phyloP scores from a whole-genome alignment of 192 early-diverging fungal genomes.

The Spizellomyces punctatus region DNA sequence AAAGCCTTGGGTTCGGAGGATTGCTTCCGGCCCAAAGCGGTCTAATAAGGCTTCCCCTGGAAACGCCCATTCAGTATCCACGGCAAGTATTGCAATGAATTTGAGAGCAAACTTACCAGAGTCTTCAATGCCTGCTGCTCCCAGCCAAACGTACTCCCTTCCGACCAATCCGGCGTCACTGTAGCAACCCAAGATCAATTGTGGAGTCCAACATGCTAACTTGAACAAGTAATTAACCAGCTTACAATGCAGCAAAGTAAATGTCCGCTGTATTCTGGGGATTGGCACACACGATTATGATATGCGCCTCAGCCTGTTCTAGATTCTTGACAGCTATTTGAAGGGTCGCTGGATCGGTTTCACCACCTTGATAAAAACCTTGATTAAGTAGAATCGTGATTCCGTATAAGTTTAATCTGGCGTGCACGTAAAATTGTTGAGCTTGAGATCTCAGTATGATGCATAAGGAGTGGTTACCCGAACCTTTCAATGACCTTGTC shows the following conservation, averaged over 20 bases:
- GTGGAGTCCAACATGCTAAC: not conserved
- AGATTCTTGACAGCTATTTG: not conserved
- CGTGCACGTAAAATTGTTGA: too few relatives aligned
- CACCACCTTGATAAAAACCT: not conserved
- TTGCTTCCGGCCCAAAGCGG: not conserved
- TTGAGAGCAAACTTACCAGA: not conserved
- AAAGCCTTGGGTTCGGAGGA: not conserved
- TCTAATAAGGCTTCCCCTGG: not conserved
- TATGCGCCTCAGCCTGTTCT: not conserved
- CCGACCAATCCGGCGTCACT: not conserved
- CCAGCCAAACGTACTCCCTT: constrained; percentile 1
- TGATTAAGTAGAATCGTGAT: not conserved
- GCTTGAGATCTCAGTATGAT: too few relatives aligned
- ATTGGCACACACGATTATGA: constrained; percentile 1
- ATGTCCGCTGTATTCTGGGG: not conserved
- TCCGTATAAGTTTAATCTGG: not conserved
- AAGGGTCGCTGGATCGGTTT: not conserved
- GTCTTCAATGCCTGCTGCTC: not conserved
- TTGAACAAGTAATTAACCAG: not conserved
- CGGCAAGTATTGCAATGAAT: not conserved
- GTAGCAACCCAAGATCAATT: not conserved
- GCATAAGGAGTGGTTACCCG: too few relatives aligned
- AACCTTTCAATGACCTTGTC: not conserved
- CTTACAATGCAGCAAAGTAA: constrained; percentile 1
- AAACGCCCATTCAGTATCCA: not conserved